A percentile compares a stretch with the other conserved stretches of the same genome.
Evolutionary conservation across 306 rosid species (phyloP).

Genomic region (Cucumis hystrix): DNA sequence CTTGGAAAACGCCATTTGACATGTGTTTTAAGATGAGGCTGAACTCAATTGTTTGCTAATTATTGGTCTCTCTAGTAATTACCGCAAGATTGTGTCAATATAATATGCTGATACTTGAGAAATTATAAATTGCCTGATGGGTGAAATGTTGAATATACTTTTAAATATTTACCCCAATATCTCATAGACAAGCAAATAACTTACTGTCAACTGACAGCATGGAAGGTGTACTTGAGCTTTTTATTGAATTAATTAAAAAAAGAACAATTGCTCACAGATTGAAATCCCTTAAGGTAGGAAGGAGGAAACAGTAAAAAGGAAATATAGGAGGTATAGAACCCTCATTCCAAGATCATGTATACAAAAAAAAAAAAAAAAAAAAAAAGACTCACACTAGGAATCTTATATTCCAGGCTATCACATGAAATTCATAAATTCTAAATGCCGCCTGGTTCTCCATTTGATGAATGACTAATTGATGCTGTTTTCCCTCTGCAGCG

Average conservation of each 20-base stretch:
- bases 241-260: no score
- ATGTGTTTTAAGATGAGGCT: background rate
- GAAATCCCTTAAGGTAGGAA: no score
- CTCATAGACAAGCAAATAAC: no score
- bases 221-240: no score
- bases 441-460: background rate
- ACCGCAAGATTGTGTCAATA: background rate
- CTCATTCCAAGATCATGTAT: background rate
- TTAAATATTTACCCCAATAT: background rate
- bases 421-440: background rate
- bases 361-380: no score
- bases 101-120: no score
- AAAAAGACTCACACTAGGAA: background rate
- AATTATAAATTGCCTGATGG: no score
- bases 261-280: no score
- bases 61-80: background rate
- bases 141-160: background rate
- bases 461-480: conserved; percentile 10
- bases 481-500: conserved; percentile 30
- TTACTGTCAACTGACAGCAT: no score
- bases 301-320: no score
- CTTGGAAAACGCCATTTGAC: background rate
- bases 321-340: background rate
- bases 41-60: background rate
- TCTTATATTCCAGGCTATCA: background rate